Conservation (phyloP, 2,329 filamentous ascomycete genomes). For the Neofusicoccum ribis region DNA sequence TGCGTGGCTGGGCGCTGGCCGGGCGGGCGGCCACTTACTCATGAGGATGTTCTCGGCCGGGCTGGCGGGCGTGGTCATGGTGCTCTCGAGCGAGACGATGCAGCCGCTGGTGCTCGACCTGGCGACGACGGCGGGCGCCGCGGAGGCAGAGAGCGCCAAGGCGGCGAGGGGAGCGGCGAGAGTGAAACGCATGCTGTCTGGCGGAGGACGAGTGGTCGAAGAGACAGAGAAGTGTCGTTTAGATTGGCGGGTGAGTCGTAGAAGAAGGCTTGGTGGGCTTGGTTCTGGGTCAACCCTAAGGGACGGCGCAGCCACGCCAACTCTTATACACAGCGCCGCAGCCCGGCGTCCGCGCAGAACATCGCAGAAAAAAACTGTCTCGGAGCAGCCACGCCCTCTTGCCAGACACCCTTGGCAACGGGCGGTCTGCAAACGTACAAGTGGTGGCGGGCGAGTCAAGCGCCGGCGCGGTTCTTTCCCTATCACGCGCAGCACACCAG, state of each 20-base stretch:
- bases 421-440: neutral
- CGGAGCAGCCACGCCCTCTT: neutral
- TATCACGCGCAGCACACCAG: slow-evolving; percentile 2
- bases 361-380: neutral
- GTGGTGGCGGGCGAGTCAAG: slow-evolving; percentile 11
- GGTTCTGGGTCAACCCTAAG: neutral
- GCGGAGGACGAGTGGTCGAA: neutral
- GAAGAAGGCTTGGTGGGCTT: neutral
- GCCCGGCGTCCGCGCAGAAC: neutral
- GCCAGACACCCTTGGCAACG: neutral
- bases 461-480: neutral
- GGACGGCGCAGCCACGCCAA: neutral
- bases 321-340: neutral
- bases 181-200: neutral
- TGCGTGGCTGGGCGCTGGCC: no score
- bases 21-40: neutral
- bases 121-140: neutral
- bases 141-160: neutral
- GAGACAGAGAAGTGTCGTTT: neutral
- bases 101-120: slow-evolving; percentile 10
- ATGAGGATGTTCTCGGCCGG: slow-evolving; percentile 12
- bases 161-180: neutral
- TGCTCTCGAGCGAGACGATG: neutral
- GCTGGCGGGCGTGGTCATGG: neutral
- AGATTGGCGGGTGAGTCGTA: neutral